These are phyloP conservation scores for Solanum virginianum DNA, from an alignment of 257 asterid species.

Conservation along the genomic window DNA sequence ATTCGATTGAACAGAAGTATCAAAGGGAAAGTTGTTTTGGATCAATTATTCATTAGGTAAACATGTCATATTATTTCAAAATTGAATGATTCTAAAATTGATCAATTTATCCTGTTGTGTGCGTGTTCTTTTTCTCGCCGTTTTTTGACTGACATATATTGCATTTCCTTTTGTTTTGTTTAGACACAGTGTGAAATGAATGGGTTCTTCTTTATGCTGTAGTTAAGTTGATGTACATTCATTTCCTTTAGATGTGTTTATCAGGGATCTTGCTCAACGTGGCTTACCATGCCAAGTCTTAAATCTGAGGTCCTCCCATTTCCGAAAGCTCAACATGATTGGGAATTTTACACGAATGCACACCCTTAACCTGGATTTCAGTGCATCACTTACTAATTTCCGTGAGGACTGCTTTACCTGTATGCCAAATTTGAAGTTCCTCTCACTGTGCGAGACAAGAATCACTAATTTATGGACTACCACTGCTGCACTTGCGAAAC, in stretches of 20 bases:
- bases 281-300: constrained; percentile 72
- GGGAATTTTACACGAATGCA: constrained; percentile 54
- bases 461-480: constrained; percentile 85
- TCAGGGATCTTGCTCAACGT: constrained; percentile 75
- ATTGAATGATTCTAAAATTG: not conserved
- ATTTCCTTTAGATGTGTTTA: constrained; percentile 9
- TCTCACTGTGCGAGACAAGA: constrained; percentile 81
- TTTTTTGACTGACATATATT: not conserved
- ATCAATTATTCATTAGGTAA: not conserved
- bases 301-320: constrained; percentile 65
- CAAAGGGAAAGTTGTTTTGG: not conserved
- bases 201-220: not conserved
- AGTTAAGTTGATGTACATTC: not conserved
- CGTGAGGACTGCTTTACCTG: constrained; percentile 73
- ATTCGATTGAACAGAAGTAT: not conserved
- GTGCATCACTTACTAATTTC: constrained; percentile 70
- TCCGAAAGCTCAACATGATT: constrained; percentile 69
- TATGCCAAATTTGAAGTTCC: constrained; percentile 73
- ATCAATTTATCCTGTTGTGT: not conserved
- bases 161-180: not conserved
- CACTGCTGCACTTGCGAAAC: constrained; percentile 64
- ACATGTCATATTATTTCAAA: not conserved
- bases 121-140: not conserved
- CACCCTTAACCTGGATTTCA: constrained; percentile 75
- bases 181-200: not conserved